A percentile compares a stretch with the other conserved stretches of the same genome.
phyloP scores from a whole-genome alignment of 2,329 filamentous ascomycete species.

The Allantophomopsis cytisporea region DNA sequence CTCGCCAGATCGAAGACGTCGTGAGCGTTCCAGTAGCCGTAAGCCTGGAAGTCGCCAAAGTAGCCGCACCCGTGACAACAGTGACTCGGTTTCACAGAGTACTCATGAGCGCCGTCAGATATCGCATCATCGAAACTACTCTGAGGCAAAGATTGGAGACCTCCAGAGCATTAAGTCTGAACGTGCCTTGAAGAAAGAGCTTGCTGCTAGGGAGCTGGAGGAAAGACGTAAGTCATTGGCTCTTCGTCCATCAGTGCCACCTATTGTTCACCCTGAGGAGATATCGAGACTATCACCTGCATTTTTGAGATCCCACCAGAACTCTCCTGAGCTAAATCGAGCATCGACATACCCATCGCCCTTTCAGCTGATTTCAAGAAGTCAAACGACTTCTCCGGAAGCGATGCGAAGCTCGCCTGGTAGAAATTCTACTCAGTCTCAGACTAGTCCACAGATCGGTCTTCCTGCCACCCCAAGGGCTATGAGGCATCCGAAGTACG shows the following conservation, averaged over 20 bases:
- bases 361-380: conserved; percentile 37
- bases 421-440: conserved; percentile 29
- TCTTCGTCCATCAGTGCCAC: conserved; percentile 63
- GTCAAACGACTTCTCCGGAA: conserved; percentile 42
- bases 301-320: conserved; percentile 4
- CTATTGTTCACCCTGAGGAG: conserved; percentile 62
- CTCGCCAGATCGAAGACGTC: conserved; percentile 17
- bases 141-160: conserved; percentile 37
- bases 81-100: conserved; percentile 8
- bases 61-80: conserved; percentile 9
- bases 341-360: conserved; percentile 12
- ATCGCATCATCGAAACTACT: conserved; percentile 22
- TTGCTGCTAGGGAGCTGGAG: conserved; percentile 75
- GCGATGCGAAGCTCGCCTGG: conserved; percentile 10
- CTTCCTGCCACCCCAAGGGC: conserved; percentile 86
- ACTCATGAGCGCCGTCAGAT: conserved; percentile 7
- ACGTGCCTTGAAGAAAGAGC: conserved; percentile 53
- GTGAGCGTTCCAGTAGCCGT: conserved; percentile 17
- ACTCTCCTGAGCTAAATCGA: conserved; percentile 11
- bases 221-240: conserved; percentile 76
- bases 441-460: conserved; percentile 44
- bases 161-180: conserved; percentile 43
- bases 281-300: conserved; percentile 23
- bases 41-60: conserved; percentile 10
- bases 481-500: conserved; percentile 69